Conservation (phyloP, 1,139 yeast genomes). For the Saccharomycopsis hybrid region DNA sequence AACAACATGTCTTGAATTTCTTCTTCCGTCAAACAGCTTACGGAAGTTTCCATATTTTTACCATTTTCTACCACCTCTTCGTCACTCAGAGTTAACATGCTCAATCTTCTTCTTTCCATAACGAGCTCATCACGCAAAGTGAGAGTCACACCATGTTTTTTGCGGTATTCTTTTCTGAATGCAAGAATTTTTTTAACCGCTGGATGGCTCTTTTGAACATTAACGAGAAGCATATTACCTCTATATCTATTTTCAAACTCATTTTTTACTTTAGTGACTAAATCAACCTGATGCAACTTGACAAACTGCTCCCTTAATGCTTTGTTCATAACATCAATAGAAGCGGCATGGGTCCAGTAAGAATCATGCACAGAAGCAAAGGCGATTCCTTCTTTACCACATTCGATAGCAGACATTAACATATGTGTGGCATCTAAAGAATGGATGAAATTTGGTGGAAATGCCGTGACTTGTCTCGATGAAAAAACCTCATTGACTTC, state of each 20-base stretch:
- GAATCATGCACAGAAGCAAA: conserved; percentile 98
- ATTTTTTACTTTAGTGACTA: conserved; percentile 60
- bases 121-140: conserved; percentile 69
- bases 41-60: conserved; percentile 58
- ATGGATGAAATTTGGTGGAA: conserved; percentile 94
- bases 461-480: conserved; percentile 85
- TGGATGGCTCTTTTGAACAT: conserved; percentile 46
- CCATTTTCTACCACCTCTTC: conserved; percentile 48
- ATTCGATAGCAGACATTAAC: conserved; percentile 80
- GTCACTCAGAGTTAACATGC: conserved; percentile 47
- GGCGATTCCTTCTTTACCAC: conserved; percentile 59
- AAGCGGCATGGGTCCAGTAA: conserved; percentile 95
- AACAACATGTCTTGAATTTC: conserved; percentile 25
- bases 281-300: conserved; percentile 63
- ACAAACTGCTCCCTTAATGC: conserved; percentile 76
- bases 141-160: conserved; percentile 43
- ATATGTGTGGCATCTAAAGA: conserved; percentile 96
- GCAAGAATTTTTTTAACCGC: conserved; percentile 46
- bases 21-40: conserved; percentile 51
- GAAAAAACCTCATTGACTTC: conserved; percentile 77
- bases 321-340: conserved; percentile 67
- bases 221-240: conserved; percentile 57
- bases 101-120: conserved; percentile 60
- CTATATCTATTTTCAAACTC: conserved; percentile 81
- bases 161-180: conserved; percentile 44